These are phyloP conservation scores for Cladosporium sp. DNA, from an alignment of 2,329 filamentous ascomycete species.

Conservation along the genomic window DNA sequence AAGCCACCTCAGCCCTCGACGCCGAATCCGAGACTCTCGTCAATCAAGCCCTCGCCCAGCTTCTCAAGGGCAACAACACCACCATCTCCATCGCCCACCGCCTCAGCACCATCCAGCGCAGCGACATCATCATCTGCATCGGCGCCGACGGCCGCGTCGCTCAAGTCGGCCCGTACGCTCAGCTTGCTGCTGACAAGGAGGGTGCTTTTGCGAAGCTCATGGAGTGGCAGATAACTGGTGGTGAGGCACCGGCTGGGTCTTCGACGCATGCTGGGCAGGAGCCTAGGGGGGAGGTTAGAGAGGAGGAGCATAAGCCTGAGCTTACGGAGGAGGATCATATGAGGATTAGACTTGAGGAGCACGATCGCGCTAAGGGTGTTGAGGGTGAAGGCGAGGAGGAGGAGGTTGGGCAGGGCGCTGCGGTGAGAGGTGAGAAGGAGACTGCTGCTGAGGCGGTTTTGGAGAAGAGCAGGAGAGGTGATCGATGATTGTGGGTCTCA, in stretches of 20 bases:
- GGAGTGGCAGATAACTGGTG: slow-evolving; percentile 97
- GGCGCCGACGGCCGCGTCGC: slow-evolving; percentile 84
- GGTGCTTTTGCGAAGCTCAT: slow-evolving; percentile 94
- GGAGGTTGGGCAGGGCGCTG: slow-evolving; percentile 34
- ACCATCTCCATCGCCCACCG: slow-evolving; percentile 98
- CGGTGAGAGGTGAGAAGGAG: slow-evolving; percentile 33
- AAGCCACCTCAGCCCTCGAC: slow-evolving; percentile 90
- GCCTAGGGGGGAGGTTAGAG: slow-evolving; percentile 38
- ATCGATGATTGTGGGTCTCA: background rate
- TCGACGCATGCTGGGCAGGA: slow-evolving; percentile 14
- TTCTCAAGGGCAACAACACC: slow-evolving; percentile 85
- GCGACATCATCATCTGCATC: slow-evolving; percentile 91
- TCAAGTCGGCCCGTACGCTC: slow-evolving; percentile 80
- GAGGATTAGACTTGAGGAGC: slow-evolving; percentile 42
- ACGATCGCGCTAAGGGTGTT: slow-evolving; percentile 25
- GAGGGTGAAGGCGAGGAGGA: slow-evolving; percentile 36
- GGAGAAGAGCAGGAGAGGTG: slow-evolving; percentile 25
- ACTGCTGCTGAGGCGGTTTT: slow-evolving; percentile 31
- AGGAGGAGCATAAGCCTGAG: slow-evolving; percentile 29
- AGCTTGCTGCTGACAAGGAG: slow-evolving; percentile 69
- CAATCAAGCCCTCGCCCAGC: slow-evolving; percentile 78
- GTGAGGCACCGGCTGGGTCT: slow-evolving; percentile 51
- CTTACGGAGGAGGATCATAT: slow-evolving; percentile 54
- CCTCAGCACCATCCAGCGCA: slow-evolving; percentile 92
- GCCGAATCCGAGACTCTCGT: slow-evolving; percentile 96